phyloP scores from a whole-genome alignment of 1,284 basidiomycete species.

The Naganishia albida region DNA sequence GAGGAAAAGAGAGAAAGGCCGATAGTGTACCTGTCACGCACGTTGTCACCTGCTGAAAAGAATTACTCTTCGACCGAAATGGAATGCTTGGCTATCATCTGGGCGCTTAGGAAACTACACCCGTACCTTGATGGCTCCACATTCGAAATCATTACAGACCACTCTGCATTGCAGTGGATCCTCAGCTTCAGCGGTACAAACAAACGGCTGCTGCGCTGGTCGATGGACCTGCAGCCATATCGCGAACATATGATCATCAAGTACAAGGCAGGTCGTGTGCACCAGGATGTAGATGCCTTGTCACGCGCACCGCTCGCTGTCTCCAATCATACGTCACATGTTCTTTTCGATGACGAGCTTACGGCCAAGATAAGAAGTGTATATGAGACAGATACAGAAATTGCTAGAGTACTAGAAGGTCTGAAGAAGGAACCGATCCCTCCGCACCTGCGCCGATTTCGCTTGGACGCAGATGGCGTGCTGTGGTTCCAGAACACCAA shows the following conservation, averaged over 20 bases:
- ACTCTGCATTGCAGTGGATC: slow-evolving; percentile 25
- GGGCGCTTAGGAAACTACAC: slow-evolving; percentile 30
- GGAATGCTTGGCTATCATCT: slow-evolving; percentile 29
- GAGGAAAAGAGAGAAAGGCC: slow-evolving; percentile 25
- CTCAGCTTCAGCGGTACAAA: slow-evolving; percentile 23
- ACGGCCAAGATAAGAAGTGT: not conserved
- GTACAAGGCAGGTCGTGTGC: slow-evolving; percentile 3
- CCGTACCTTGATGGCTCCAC: slow-evolving; percentile 25
- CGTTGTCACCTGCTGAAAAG: slow-evolving; percentile 12
- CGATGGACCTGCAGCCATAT: slow-evolving; percentile 24
- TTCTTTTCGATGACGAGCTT: not conserved
- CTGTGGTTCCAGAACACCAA: not conserved
- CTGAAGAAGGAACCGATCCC: not conserved
- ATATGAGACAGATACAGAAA: not conserved
- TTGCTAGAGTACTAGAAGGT: not conserved
- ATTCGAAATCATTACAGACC: slow-evolving; percentile 26
- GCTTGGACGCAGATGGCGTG: not conserved
- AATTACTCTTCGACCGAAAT: slow-evolving; percentile 31
- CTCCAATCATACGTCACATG: slow-evolving; percentile 31
- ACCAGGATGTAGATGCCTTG: slow-evolving; percentile 15
- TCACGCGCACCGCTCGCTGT: not conserved
- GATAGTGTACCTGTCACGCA: slow-evolving; percentile 23
- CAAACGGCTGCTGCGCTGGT: slow-evolving; percentile 25
- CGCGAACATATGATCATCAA: slow-evolving; percentile 9
- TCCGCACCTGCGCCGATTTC: slow-evolving; percentile 10